Evolutionary conservation across 2,329 filamentous ascomycete species (phyloP).

Genomic region (Penicillium sp.): DNA sequence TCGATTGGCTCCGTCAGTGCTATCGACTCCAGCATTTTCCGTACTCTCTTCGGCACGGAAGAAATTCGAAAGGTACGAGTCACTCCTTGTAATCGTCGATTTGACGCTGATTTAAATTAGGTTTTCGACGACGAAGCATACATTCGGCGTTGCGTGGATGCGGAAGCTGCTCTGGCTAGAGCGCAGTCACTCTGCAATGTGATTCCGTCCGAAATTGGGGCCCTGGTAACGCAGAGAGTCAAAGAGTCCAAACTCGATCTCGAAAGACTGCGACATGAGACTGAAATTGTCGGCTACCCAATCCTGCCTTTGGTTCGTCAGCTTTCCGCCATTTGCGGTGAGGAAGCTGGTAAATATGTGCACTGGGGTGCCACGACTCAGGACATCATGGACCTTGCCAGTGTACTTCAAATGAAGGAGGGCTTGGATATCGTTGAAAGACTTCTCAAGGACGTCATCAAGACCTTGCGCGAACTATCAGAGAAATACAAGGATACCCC

Average conservation of each 20-base stretch:
- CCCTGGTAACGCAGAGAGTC: conserved; percentile 37
- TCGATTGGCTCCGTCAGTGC: conserved; percentile 47
- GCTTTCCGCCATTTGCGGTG: conserved; percentile 38
- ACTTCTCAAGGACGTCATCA: conserved; percentile 45
- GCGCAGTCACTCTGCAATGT: conserved; percentile 50
- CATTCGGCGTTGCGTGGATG: conserved; percentile 49
- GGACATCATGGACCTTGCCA: conserved; percentile 59
- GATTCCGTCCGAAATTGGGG: conserved; percentile 43
- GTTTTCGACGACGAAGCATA: conserved; percentile 53
- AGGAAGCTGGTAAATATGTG: conserved; percentile 47
- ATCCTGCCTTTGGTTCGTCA: conserved; percentile 54
- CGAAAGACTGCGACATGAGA: conserved; percentile 44
- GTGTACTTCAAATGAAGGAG: conserved; percentile 53
- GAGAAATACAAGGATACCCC: conserved; percentile 51
- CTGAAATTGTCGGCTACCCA: conserved; percentile 56
- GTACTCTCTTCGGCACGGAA: conserved; percentile 52
- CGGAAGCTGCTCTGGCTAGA: conserved; percentile 52
- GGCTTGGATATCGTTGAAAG: conserved; percentile 50
- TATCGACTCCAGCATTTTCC: conserved; percentile 53
- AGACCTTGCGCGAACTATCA: conserved; percentile 44
- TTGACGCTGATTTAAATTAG: conserved; percentile 16
- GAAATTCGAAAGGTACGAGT: conserved; percentile 43
- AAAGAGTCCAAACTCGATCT: conserved; percentile 39
- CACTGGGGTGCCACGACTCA: conserved; percentile 61
- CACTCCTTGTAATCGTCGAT: not conserved